Percentiles rank a stretch among this genome's conserved stretches.
phyloP scores from a whole-genome alignment of 1,139 yeast genomes.

The Cylindricascospora bacillispora region DNA sequence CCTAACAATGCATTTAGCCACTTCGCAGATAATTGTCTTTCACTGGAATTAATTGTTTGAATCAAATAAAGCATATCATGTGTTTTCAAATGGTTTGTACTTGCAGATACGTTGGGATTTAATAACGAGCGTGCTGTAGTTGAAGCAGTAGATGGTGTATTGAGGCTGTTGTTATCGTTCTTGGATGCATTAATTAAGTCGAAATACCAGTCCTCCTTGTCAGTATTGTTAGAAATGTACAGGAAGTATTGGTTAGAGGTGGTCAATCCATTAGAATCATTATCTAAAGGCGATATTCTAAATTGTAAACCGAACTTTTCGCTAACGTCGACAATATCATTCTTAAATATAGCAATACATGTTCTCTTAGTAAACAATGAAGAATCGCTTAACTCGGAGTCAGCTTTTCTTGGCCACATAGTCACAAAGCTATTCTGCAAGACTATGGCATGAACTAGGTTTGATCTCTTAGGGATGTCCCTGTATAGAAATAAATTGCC shows the following conservation, averaged over 20 bases:
- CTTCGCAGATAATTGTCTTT: constrained; percentile 69
- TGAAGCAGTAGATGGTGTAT: constrained; percentile 1
- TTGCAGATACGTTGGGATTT: constrained; percentile 49
- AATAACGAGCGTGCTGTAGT: constrained; percentile 6
- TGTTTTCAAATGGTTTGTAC: constrained; percentile 60
- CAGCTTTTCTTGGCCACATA: constrained; percentile 64
- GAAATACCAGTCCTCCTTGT: constrained; percentile 90
- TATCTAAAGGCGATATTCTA: constrained; percentile 1
- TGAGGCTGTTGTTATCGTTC: constrained; percentile 2
- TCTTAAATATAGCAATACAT: constrained; percentile 57
- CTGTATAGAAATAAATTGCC: constrained; percentile 76
- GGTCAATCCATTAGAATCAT: background rate
- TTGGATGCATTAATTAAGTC: constrained; percentile 60
- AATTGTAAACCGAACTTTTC: constrained; percentile 1
- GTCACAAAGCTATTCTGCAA: constrained; percentile 57
- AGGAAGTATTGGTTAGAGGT: constrained; percentile 37
- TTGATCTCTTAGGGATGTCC: constrained; percentile 38
- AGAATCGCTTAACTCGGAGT: constrained; percentile 43
- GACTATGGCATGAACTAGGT: constrained; percentile 69
- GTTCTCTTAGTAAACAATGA: constrained; percentile 68
- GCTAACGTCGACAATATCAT: constrained; percentile 11
- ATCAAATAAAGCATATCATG: constrained; percentile 60
- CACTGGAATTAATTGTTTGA: constrained; percentile 66
- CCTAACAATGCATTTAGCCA: constrained; percentile 89
- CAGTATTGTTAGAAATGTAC: constrained; percentile 63